These are phyloP conservation scores for Fragilariopsis cylindrus DNA, from an alignment of 108 stramenopile species.

Conservation along the genomic window DNA sequence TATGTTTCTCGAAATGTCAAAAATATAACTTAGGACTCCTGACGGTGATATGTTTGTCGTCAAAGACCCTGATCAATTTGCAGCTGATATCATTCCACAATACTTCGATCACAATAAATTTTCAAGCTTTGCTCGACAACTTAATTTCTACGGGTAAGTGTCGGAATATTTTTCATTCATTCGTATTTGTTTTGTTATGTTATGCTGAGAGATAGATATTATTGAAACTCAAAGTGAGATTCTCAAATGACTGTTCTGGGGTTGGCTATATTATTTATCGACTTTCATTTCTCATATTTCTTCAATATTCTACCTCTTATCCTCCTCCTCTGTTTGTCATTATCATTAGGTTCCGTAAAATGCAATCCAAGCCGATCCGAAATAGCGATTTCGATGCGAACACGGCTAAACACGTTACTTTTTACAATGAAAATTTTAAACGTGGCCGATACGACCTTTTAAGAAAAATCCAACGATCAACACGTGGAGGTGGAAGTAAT, in stretches of 20 bases:
- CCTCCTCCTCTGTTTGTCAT: not conserved
- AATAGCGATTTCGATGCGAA: slow-evolving; percentile 77
- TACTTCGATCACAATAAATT: slow-evolving; percentile 78
- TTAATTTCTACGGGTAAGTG: slow-evolving; percentile 10
- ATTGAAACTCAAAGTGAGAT: too few species aligned
- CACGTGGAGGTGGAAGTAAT: slow-evolving; percentile 59
- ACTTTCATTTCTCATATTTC: slow-evolving; percentile 11
- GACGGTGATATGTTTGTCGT: slow-evolving; percentile 89
- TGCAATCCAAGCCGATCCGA: slow-evolving; percentile 86
- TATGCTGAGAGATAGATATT: not conserved
- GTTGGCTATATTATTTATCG: slow-evolving; percentile 21
- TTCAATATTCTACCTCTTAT: slow-evolving; percentile 39
- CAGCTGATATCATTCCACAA: slow-evolving; percentile 67
- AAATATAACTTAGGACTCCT: slow-evolving; percentile 40
- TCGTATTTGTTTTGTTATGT: not conserved
- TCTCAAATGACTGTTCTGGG: not conserved
- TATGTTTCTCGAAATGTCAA: not conserved
- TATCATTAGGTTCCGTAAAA: slow-evolving; percentile 70
- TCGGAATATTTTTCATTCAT: too few species aligned
- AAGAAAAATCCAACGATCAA: slow-evolving; percentile 79
- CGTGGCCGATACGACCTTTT: slow-evolving; percentile 77
- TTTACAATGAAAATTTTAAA: slow-evolving; percentile 89
- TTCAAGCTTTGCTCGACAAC: slow-evolving; percentile 20
- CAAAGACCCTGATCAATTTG: slow-evolving; percentile 80
- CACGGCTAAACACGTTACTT: slow-evolving; percentile 85